Percentiles rank a stretch among this genome's conserved stretches.
These are phyloP conservation scores for Botrytis aclada DNA, from an alignment of 2,329 filamentous ascomycete species.

Conservation along the genomic window DNA sequence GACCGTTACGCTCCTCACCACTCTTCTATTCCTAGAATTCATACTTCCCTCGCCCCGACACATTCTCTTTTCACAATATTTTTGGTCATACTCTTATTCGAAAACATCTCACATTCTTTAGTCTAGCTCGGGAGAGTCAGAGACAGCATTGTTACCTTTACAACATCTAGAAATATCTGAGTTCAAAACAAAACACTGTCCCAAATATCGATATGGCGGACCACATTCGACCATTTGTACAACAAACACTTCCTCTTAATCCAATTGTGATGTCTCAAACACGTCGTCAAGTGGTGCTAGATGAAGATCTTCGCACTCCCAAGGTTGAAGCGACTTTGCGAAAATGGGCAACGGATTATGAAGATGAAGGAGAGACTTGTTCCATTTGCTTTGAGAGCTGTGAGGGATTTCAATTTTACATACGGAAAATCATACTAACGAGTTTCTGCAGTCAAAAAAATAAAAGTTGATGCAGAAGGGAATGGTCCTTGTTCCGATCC, in stretches of 20 bases:
- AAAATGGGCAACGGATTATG: neutral
- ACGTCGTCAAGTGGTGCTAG: neutral
- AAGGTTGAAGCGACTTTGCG: neutral
- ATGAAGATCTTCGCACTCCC: neutral
- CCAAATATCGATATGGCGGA: neutral
- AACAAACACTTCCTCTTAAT: neutral
- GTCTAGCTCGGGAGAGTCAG: neutral
- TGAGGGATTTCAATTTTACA: neutral
- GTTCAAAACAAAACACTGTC: neutral
- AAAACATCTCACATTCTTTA: neutral
- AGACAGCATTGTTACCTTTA: neutral
- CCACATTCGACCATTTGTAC: neutral
- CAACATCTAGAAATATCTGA: neutral
- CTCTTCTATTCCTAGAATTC: neutral
- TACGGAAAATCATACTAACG: neutral
- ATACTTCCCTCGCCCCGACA: neutral
- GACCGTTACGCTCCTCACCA: no score
- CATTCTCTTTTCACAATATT: constrained; percentile 33
- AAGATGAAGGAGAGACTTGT: neutral
- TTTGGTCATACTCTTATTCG: neutral
- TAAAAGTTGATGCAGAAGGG: no score
- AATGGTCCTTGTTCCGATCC: neutral
- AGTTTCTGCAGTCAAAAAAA: neutral
- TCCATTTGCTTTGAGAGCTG: neutral
- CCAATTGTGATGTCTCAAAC: neutral